These are phyloP conservation scores for Nicotiana tabacum DNA, from an alignment of 257 asterid species.

Conservation along the genomic window DNA sequence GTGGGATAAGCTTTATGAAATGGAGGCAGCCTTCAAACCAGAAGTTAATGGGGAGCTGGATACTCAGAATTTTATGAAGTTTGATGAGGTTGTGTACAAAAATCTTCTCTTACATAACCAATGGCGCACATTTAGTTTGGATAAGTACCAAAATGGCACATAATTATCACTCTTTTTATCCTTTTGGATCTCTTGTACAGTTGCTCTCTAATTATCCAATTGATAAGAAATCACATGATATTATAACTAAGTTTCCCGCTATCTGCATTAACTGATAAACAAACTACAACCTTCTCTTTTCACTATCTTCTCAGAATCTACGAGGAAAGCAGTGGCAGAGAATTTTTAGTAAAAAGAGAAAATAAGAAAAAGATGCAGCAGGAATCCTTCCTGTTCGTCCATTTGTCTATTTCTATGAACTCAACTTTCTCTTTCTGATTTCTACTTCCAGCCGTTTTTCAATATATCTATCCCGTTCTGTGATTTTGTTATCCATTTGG, in stretches of 20 bases:
- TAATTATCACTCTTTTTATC: not conserved
- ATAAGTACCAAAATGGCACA: not conserved
- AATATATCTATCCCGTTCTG: not conserved
- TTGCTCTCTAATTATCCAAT: not conserved
- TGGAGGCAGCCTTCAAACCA: constrained; percentile 31
- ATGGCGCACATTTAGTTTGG: not conserved
- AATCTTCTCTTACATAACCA: not conserved
- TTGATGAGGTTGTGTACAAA: constrained; percentile 26
- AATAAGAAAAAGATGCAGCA: not conserved
- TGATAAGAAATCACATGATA: not conserved
- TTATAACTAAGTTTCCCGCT: not conserved
- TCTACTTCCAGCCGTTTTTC: not conserved
- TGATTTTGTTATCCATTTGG: not conserved
- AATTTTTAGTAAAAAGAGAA: not conserved
- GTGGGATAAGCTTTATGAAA: constrained; percentile 25
- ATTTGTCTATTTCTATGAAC: not conserved
- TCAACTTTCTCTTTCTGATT: not conserved
- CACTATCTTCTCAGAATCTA: not conserved
- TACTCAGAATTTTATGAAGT: constrained; percentile 28
- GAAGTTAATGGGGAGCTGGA: constrained; percentile 32
- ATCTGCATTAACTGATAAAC: not conserved
- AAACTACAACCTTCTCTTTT: not conserved
- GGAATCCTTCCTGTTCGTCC: not conserved
- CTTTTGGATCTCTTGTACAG: not conserved
- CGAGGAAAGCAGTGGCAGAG: not conserved